These are phyloP conservation scores for Pyracantha coccinea DNA, from an alignment of 331 rosid genomes.

Conservation along the genomic window DNA sequence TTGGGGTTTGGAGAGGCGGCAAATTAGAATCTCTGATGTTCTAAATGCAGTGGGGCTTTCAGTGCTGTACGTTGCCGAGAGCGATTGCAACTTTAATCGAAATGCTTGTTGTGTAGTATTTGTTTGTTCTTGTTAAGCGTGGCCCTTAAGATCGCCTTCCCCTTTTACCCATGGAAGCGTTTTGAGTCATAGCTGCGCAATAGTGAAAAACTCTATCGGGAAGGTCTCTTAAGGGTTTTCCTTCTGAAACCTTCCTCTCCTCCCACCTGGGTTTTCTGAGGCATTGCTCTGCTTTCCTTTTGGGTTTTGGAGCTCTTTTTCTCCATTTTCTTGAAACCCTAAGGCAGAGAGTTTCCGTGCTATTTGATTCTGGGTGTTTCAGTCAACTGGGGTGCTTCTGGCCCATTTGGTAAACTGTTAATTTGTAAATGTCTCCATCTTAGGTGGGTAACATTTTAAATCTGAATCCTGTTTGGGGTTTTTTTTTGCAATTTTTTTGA, in stretches of 20 bases:
- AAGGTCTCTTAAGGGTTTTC: too few species aligned
- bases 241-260: too few species aligned
- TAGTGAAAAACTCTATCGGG: too few species aligned
- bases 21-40: too few species aligned
- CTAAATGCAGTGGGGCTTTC: too few species aligned
- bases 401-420: slow-evolving; percentile 8
- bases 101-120: not conserved
- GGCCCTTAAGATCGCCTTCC: slow-evolving; percentile 1
- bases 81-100: not conserved
- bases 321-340: slow-evolving; percentile 1
- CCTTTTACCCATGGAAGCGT: too few species aligned
- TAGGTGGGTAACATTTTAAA: slow-evolving; percentile 44
- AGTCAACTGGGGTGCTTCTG: not conserved
- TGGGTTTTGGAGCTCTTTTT: slow-evolving; percentile 12
- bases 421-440: slow-evolving; percentile 18
- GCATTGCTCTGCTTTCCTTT: slow-evolving; percentile 8
- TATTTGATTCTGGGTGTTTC: not conserved
- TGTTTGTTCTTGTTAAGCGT: slow-evolving; percentile 23
- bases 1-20: too few species aligned
- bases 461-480: not conserved
- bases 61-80: too few species aligned
- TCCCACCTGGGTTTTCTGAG: not conserved
- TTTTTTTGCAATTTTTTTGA: not conserved
- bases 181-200: too few species aligned
- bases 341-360: slow-evolving; percentile 12